These are phyloP conservation scores for Exsudoporus frostii DNA, from an alignment of 768 basidiomycete species.

Conservation along the genomic window DNA sequence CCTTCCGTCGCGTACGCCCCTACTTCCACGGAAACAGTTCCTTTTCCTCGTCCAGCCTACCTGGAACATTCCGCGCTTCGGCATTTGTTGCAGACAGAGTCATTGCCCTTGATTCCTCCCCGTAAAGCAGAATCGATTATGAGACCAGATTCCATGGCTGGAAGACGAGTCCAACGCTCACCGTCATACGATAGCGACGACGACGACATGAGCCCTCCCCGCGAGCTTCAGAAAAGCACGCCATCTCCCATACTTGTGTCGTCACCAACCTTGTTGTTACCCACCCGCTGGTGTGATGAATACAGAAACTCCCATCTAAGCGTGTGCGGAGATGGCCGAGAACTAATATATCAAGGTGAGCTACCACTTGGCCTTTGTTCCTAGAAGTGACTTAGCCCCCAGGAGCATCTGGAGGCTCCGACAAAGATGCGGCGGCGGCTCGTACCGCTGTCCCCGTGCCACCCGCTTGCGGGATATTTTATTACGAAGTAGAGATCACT, in stretches of 20 bases:
- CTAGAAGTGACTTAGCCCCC: conserved; percentile 7
- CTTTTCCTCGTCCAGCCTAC: conserved; percentile 69
- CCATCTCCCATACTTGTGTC: conserved; percentile 19
- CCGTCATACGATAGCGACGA: conserved; percentile 63
- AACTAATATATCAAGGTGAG: conserved; percentile 68
- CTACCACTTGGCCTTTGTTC: not conserved
- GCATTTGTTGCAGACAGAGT: conserved; percentile 59
- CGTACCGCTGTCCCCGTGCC: conserved; percentile 78
- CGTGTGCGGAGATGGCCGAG: conserved; percentile 68
- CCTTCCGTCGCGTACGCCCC: conserved; percentile 30
- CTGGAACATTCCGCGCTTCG: conserved; percentile 75
- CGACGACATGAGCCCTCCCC: conserved; percentile 55
- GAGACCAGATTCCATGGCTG: conserved; percentile 19
- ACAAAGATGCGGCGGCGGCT: conserved; percentile 83
- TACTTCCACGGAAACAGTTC: conserved; percentile 28
- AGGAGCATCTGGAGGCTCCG: conserved; percentile 56
- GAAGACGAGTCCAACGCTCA: conserved; percentile 33
- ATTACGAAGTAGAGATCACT: conserved; percentile 86
- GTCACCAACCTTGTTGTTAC: conserved; percentile 52
- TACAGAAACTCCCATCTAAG: conserved; percentile 56
- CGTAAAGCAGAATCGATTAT: conserved; percentile 36
- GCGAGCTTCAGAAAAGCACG: conserved; percentile 32
- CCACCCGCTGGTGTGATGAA: conserved; percentile 77
- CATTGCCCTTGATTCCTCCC: conserved; percentile 34
- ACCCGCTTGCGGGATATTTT: conserved; percentile 85